Percentiles rank a stretch among this genome's conserved stretches.
These are phyloP conservation scores for Paramecium bursaria DNA, from an alignment of 73 alveolate species.

Conservation along the genomic window DNA sequence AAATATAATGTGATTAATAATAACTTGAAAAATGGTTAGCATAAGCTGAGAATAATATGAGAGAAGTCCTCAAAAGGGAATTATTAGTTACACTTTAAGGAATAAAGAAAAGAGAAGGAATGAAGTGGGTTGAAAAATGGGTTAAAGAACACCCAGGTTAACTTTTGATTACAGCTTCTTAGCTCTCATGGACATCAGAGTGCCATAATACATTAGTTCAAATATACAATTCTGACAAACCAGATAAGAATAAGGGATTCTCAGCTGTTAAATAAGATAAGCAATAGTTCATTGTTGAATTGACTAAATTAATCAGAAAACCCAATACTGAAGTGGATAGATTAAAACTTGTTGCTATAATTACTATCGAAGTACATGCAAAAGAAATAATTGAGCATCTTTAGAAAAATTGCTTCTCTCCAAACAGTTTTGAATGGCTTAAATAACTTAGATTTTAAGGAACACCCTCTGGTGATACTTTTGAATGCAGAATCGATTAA, in stretches of 20 bases:
- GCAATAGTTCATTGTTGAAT: constrained; percentile 57
- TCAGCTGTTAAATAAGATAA: constrained; percentile 62
- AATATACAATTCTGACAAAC: constrained; percentile 67
- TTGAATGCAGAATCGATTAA: constrained; percentile 88
- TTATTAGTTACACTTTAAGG: constrained; percentile 67
- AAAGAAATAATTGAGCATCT: constrained; percentile 91
- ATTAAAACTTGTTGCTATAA: constrained; percentile 88
- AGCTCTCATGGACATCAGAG: constrained; percentile 84
- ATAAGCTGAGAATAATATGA: constrained; percentile 92
- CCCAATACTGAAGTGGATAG: constrained; percentile 77
- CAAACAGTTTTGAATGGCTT: constrained; percentile 95
- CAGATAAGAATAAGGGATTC: constrained; percentile 68
- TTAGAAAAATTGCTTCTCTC: constrained; percentile 67
- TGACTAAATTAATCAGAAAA: constrained; percentile 70
- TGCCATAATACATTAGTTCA: constrained; percentile 29
- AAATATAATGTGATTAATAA: constrained; percentile 91
- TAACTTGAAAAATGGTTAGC: constrained; percentile 97
- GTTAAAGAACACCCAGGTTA: constrained; percentile 87
- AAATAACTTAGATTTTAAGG: constrained; percentile 89
- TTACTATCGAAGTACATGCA: constrained; percentile 97
- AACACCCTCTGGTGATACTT: constrained; percentile 74
- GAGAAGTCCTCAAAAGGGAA: constrained; percentile 83
- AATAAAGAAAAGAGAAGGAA: constrained; percentile 67
- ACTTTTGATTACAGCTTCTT: constrained; percentile 84
- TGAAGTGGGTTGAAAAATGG: constrained; percentile 80